phyloP scores from a whole-genome alignment of 2,329 filamentous ascomycete genomes.

The Hymenoscyphus repandus region DNA sequence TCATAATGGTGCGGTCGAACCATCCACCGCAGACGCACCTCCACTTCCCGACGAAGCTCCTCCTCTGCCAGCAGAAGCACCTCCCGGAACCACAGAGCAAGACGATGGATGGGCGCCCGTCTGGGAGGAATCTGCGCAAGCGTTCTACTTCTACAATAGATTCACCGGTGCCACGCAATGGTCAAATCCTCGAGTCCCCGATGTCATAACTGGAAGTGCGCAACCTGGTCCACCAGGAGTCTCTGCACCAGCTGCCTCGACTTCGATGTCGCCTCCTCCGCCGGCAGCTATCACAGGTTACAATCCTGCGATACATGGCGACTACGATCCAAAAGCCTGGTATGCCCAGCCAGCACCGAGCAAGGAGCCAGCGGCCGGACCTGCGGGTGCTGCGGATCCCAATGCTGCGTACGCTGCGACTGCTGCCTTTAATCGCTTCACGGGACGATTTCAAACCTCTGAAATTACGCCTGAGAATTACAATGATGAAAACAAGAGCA shows the following conservation, averaged over 20 bases:
- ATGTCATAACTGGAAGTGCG: constrained; percentile 23
- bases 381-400: constrained; percentile 35
- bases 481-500: constrained; percentile 81
- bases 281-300: constrained; percentile 64
- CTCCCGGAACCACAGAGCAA: constrained; percentile 45
- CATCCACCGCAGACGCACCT: constrained; percentile 31
- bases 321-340: constrained; percentile 93
- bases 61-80: constrained; percentile 44
- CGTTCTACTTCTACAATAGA: constrained; percentile 82
- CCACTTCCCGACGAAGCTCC: constrained; percentile 36
- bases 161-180: constrained; percentile 72
- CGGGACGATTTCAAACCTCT: constrained; percentile 70
- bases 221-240: constrained; percentile 27
- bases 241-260: constrained; percentile 25
- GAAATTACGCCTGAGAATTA: constrained; percentile 68
- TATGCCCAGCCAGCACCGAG: constrained; percentile 63
- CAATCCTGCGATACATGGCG: constrained; percentile 92
- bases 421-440: constrained; percentile 87
- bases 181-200: constrained; percentile 76
- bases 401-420: constrained; percentile 57
- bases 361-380: constrained; percentile 24
- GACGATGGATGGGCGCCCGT: constrained; percentile 76
- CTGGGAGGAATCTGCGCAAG: constrained; percentile 64
- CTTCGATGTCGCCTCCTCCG: constrained; percentile 24
- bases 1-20: constrained; percentile 11